phyloP scores from a whole-genome alignment of 2,329 filamentous ascomycete species.

The Penicillium sp. region DNA sequence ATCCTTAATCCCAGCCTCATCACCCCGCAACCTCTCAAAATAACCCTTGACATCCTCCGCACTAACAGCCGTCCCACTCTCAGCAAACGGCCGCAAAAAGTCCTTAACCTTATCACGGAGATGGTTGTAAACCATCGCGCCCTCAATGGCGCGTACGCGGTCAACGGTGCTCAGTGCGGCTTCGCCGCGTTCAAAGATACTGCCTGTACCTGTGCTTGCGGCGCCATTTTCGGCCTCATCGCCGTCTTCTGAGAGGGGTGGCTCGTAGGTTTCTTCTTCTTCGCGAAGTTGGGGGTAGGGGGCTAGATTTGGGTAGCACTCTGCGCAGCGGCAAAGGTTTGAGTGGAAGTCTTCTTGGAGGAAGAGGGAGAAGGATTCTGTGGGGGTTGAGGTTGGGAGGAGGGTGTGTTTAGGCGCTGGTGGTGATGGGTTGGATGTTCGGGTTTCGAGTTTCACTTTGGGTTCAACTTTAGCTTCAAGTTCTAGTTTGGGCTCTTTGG shows the following conservation, averaged over 20 bases:
- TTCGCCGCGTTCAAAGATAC: conserved; percentile 86
- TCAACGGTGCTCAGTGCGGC: conserved; percentile 89
- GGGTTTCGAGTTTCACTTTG: not conserved
- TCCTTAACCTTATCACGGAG: conserved; percentile 94
- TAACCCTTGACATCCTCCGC: conserved; percentile 96
- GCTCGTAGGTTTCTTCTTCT: conserved; percentile 92
- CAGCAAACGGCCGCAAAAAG: conserved; percentile 90
- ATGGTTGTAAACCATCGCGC: conserved; percentile 97
- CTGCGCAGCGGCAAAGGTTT: conserved; percentile 74
- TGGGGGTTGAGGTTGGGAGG: conserved; percentile 56
- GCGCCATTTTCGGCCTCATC: conserved; percentile 45
- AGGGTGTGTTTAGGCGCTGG: conserved; percentile 62
- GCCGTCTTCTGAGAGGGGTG: conserved; percentile 71
- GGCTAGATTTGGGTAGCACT: conserved; percentile 74
- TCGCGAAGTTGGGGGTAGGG: conserved; percentile 80
- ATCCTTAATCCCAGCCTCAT: conserved; percentile 70
- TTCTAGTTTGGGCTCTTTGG: conserved; percentile 6
- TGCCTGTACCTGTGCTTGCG: conserved; percentile 67
- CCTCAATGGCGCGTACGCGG: conserved; percentile 88
- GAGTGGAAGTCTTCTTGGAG: conserved; percentile 76
- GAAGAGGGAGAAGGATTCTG: conserved; percentile 74
- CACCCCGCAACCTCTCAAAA: conserved; percentile 90
- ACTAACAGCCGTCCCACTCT: conserved; percentile 81
- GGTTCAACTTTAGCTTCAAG: conserved; percentile 8
- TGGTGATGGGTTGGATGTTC: conserved; percentile 3